These are phyloP conservation scores for Penicillium thymicola DNA, from an alignment of 2,329 filamentous ascomycete species.

Conservation along the genomic window DNA sequence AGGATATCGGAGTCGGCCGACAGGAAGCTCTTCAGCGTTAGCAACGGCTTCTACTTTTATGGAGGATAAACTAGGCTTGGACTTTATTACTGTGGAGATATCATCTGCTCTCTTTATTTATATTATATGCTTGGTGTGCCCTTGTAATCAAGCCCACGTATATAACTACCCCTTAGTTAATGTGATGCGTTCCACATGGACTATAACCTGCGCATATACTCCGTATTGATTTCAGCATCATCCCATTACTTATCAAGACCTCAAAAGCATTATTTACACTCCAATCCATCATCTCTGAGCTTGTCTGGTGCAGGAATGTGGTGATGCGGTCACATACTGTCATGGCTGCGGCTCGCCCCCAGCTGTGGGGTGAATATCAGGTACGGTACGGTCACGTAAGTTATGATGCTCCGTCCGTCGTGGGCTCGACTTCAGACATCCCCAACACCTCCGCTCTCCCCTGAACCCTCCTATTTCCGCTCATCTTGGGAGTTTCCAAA, in stretches of 20 bases:
- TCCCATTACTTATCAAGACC: background rate
- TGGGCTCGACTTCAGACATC: conserved; percentile 21
- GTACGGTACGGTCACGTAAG: conserved; percentile 30
- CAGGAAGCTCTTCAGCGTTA: conserved; percentile 3
- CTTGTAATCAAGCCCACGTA: background rate
- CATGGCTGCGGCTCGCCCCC: conserved; percentile 9
- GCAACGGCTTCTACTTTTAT: background rate
- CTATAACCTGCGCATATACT: background rate
- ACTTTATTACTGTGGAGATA: background rate
- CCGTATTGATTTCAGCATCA: background rate
- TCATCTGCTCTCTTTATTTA: background rate
- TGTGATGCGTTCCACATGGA: background rate
- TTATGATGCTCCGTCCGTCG: conserved; percentile 24
- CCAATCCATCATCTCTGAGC: background rate
- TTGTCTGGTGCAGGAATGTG: background rate
- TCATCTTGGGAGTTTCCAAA: conserved; percentile 13
- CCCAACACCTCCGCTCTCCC: conserved; percentile 18
- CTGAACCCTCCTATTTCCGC: conserved; percentile 19
- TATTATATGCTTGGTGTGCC: background rate
- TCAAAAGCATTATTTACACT: background rate
- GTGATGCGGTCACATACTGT: conserved; percentile 17
- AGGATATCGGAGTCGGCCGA: conserved; percentile 27
- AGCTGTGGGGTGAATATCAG: conserved; percentile 16
- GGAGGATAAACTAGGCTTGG: background rate
- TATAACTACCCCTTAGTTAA: background rate